Conservation (phyloP, 2,329 filamentous ascomycete species). For the Paraphaeosphaeria minitans region DNA sequence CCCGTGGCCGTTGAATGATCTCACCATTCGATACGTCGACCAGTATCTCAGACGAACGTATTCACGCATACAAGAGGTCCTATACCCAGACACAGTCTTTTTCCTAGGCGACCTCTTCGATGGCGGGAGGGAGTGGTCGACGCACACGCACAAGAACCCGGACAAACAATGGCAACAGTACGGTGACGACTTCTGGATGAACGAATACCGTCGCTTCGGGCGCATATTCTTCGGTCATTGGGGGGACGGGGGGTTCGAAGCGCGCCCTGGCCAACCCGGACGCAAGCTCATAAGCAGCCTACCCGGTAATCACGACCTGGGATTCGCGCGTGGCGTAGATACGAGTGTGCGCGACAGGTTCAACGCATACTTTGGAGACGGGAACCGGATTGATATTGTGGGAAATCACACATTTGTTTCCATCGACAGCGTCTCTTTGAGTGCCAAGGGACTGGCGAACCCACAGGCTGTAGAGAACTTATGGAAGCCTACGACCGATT, state of each 20-base stretch:
- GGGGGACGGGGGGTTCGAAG: slow-evolving; percentile 61
- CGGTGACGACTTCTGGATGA: slow-evolving; percentile 80
- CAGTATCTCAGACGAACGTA: slow-evolving; percentile 88
- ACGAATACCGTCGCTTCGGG: slow-evolving; percentile 85
- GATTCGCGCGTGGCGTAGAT: slow-evolving; percentile 86
- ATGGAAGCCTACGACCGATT: slow-evolving; percentile 76
- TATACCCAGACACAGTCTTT: slow-evolving; percentile 85
- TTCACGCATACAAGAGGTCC: slow-evolving; percentile 71
- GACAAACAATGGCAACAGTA: slow-evolving; percentile 76
- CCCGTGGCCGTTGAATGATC: slow-evolving; percentile 70
- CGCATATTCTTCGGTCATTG: slow-evolving; percentile 79
- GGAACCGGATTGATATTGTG: slow-evolving; percentile 88
- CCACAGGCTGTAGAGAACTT: slow-evolving; percentile 64
- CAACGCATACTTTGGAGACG: slow-evolving; percentile 83
- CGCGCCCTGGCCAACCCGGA: slow-evolving; percentile 66
- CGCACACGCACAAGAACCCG: slow-evolving; percentile 57
- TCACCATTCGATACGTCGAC: slow-evolving; percentile 78
- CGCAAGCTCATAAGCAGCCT: slow-evolving; percentile 82
- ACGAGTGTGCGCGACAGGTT: slow-evolving; percentile 81
- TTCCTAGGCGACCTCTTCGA: slow-evolving; percentile 96
- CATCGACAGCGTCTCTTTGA: slow-evolving; percentile 85
- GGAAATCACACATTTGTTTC: slow-evolving; percentile 96
- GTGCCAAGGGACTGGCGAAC: slow-evolving; percentile 66
- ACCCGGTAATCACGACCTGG: slow-evolving; percentile 94
- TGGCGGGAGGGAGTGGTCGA: slow-evolving; percentile 93